A percentile compares a stretch with the other conserved stretches of the same genome.
Evolutionary conservation across 306 rosid species (phyloP).

Genomic region (Dalbergia cultrata): DNA sequence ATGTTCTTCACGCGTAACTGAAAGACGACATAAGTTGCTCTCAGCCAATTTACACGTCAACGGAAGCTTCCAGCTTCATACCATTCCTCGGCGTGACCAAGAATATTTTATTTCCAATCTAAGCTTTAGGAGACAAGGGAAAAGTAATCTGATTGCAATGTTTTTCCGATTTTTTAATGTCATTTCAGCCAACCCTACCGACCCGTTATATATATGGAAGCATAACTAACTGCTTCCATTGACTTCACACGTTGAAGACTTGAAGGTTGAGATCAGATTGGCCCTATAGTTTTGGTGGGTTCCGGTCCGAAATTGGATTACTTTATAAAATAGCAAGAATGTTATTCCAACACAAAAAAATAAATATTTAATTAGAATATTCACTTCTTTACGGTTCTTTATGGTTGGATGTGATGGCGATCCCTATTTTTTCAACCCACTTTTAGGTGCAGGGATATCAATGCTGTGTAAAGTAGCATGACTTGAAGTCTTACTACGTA

Average conservation of each 20-base stretch:
- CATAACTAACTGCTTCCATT: constrained; percentile 13
- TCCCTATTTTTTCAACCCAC: too few species aligned
- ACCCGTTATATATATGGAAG: neutral
- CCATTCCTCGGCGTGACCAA: neutral
- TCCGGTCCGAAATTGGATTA: neutral
- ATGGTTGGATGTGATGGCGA: too few species aligned
- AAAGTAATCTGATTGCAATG: neutral
- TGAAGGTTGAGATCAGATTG: constrained; percentile 34
- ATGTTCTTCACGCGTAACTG: constrained; percentile 9
- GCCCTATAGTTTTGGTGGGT: neutral
- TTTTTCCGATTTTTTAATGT: neutral
- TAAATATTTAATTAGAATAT: too few species aligned
- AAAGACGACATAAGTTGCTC: constrained; percentile 3
- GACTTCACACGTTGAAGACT: constrained; percentile 8
- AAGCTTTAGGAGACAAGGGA: neutral
- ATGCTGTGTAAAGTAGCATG: too few species aligned
- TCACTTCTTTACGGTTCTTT: too few species aligned
- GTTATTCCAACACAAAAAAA: too few species aligned
- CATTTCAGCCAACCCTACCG: neutral
- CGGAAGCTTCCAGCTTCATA: neutral
- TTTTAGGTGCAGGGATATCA: too few species aligned
- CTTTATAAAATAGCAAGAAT: too few species aligned
- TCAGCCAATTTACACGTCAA: constrained; percentile 1
- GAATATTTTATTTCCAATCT: neutral
- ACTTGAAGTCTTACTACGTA: neutral